Evolutionary conservation across 208 protist genomes (phyloP), one percentile per base, ranked within the genome.

Genomic region (Leishmania aethiopica): DNA sequence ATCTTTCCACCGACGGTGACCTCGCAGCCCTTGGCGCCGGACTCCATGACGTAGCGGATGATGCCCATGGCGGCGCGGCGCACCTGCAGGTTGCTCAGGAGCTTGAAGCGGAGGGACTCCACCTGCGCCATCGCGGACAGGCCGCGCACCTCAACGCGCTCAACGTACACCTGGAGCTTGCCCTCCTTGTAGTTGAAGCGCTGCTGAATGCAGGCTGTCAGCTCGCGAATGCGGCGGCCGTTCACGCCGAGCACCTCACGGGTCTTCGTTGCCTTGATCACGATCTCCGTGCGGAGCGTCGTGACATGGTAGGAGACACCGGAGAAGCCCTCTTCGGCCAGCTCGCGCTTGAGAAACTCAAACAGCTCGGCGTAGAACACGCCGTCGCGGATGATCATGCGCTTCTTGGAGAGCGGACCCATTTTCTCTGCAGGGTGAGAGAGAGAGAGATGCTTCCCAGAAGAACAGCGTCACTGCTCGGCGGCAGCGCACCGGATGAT

Each of bases 281-380:
- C 98, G 85, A 99, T 99, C 94, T 99, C 99, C 49, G 99, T 99
- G 86, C 96, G 94, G 76, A 88, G 90, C 82, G 98, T 97, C 40
- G 98, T 99, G 37, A 97, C 91, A 83, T 98, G 97, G 86, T 99
- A 95, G 88, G 99, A 98, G 35, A 99, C 98, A 72, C 99, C 99
- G 70, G 93, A 94, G 92, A 97, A 97, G 84, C 99, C 99, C 75
- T 99, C 99, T 88, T 99, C 98, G 75, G 95, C 95, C 35, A 99
- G 96, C 93, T 88, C 99, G 85, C 98, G 94, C 82, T 97, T 99
- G 66, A 99, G 93, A 81, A 99, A 99, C 91, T 99, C 99, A 93
- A 99, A 99, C 74, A 99, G 96, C 95, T 99, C 99, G 80, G 99
- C 99, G 93, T 99, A 99, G 95, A 99, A 99, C 53, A 99, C 97